Evolutionary conservation across 352 stramenopile genomes (phyloP).

Genomic region (Globisporangium lucens): DNA sequence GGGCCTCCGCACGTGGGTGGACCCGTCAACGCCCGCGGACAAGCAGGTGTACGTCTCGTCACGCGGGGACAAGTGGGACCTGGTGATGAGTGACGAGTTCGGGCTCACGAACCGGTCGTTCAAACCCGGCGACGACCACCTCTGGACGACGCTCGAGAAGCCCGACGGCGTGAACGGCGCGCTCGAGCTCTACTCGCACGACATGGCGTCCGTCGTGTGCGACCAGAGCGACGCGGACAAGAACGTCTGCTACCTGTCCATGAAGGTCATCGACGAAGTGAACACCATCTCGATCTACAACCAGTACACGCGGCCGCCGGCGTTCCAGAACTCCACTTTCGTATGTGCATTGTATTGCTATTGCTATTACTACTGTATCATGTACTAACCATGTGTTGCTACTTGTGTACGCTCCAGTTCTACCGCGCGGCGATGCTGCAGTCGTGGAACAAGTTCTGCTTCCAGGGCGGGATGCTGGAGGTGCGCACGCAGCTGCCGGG

Average conservation of each 20-base stretch:
- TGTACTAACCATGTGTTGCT: background rate
- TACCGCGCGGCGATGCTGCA: slow-evolving; percentile 83
- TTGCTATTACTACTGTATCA: background rate
- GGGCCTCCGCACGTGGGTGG: slow-evolving; percentile 6
- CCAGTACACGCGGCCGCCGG: slow-evolving; percentile 50
- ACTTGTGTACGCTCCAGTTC: slow-evolving; percentile 6
- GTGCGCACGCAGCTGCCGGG: slow-evolving; percentile 89
- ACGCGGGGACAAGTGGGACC: slow-evolving; percentile 2
- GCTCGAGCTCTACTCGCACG: slow-evolving; percentile 59
- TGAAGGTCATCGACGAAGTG: slow-evolving; percentile 51
- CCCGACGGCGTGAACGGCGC: slow-evolving; percentile 66
- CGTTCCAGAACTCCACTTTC: slow-evolving; percentile 48
- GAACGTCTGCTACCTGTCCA: slow-evolving; percentile 47
- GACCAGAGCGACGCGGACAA: slow-evolving; percentile 23
- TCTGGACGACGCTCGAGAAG: slow-evolving; percentile 68
- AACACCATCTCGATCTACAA: slow-evolving; percentile 71
- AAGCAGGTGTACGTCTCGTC: slow-evolving; percentile 4
- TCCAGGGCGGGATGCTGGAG: slow-evolving; percentile 92
- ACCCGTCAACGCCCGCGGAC: background rate
- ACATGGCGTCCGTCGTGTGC: slow-evolving; percentile 56
- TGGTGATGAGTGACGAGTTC: slow-evolving; percentile 12
- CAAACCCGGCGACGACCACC: slow-evolving; percentile 39
- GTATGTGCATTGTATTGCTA: slow-evolving; percentile 21
- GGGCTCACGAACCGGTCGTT: slow-evolving; percentile 4
- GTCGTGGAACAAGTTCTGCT: slow-evolving; percentile 95